Evolutionary conservation across 2,329 filamentous ascomycete species (phyloP).

Genomic region (Arthroderma uncinatum): DNA sequence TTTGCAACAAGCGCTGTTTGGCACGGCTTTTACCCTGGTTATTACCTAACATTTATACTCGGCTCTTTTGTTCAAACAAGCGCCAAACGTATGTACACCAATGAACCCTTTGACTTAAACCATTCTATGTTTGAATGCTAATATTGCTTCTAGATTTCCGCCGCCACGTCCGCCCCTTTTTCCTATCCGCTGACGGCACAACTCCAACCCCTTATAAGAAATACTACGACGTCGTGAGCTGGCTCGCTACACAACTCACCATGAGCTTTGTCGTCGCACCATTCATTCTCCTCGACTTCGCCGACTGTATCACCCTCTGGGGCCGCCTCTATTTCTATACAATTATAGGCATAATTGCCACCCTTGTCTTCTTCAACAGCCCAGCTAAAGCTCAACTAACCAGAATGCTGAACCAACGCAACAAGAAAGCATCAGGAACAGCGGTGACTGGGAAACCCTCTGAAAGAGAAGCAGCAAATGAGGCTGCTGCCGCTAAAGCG

Average conservation of each 20-base stretch:
- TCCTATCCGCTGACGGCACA: slow-evolving; percentile 66
- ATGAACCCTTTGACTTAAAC: not conserved
- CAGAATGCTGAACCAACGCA: slow-evolving; percentile 49
- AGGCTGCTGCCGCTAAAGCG: not conserved
- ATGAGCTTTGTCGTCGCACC: slow-evolving; percentile 76
- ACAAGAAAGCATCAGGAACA: slow-evolving; percentile 12
- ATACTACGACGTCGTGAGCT: slow-evolving; percentile 75
- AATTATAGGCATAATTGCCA: slow-evolving; percentile 52
- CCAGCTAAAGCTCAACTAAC: slow-evolving; percentile 56
- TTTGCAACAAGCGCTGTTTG: slow-evolving; percentile 92
- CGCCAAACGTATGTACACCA: slow-evolving; percentile 63
- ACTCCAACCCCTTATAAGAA: slow-evolving; percentile 59
- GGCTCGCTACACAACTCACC: slow-evolving; percentile 63
- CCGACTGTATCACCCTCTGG: slow-evolving; percentile 65
- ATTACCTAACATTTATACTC: slow-evolving; percentile 82
- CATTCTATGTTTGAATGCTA: not conserved
- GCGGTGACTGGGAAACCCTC: not conserved
- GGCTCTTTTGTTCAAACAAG: slow-evolving; percentile 85
- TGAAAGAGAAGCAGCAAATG: slow-evolving; percentile 15
- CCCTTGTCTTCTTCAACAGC: slow-evolving; percentile 66
- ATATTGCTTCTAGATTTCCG: slow-evolving; percentile 58
- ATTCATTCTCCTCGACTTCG: slow-evolving; percentile 70
- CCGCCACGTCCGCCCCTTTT: slow-evolving; percentile 81
- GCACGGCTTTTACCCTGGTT: slow-evolving; percentile 97
- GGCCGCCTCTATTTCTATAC: slow-evolving; percentile 79